Percentiles rank a stretch among this genome's conserved stretches.
Conservation (phyloP, 2,329 filamentous ascomycete species). For the Alternaria postmessia region DNA sequence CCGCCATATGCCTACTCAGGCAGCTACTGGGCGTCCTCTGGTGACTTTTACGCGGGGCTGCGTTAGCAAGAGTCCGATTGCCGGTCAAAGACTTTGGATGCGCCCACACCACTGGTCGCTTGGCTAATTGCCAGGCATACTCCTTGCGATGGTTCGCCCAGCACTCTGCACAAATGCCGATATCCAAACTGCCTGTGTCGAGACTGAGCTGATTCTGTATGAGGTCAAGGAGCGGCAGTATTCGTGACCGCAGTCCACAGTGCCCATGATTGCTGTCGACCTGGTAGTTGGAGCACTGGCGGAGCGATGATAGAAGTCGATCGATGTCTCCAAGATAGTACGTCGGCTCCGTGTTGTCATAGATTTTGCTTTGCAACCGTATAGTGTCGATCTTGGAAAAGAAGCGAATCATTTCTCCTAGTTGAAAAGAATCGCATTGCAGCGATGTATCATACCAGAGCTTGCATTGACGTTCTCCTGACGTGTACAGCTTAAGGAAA, state of each 20-base stretch:
- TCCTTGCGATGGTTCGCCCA: conserved; percentile 51
- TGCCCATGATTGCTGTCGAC: conserved; percentile 77
- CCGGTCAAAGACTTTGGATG: conserved; percentile 30
- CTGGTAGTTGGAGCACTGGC: conserved; percentile 75
- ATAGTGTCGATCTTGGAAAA: conserved; percentile 69
- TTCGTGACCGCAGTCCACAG: conserved; percentile 72
- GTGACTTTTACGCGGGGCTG: conserved; percentile 28
- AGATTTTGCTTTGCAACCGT: conserved; percentile 59
- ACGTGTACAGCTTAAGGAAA: conserved; percentile 73
- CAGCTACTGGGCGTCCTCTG: conserved; percentile 40
- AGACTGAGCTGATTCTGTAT: conserved; percentile 58
- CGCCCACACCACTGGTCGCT: conserved; percentile 57
- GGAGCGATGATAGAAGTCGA: conserved; percentile 66
- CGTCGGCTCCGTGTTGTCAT: conserved; percentile 50
- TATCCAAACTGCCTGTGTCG: conserved; percentile 44
- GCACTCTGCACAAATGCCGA: conserved; percentile 57
- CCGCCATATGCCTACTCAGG: conserved; percentile 40
- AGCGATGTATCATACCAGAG: conserved; percentile 76
- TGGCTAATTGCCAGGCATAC: conserved; percentile 56
- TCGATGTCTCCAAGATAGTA: conserved; percentile 69
- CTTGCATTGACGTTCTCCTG: conserved; percentile 72
- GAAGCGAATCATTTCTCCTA: conserved; percentile 80
- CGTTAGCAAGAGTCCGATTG: conserved; percentile 26
- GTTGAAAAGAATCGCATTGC: conserved; percentile 79
- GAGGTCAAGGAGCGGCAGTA: conserved; percentile 72